Conservation (phyloP, 1,284 basidiomycete species). For the Anthracocystis panici-leucophaei region DNA sequence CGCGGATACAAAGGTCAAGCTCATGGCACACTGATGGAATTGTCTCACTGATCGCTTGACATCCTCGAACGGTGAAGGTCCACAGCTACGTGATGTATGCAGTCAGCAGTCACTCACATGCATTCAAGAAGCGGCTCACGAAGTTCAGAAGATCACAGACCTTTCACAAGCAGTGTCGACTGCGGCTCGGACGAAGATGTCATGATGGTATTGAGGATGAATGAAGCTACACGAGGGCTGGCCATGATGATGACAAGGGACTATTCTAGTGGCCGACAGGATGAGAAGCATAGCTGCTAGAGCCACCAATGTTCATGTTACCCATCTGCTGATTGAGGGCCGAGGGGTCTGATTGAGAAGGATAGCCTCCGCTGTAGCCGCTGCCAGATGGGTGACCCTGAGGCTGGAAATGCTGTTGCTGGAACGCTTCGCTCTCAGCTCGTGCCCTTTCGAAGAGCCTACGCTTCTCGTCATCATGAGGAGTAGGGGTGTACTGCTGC, state of each 20-base stretch:
- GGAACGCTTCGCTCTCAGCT: constrained; percentile 65
- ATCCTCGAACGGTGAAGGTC: no score
- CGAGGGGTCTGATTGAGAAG: constrained; percentile 24
- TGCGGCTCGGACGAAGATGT: not conserved
- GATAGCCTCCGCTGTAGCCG: constrained; percentile 25
- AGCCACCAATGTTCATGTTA: constrained; percentile 34
- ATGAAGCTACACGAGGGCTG: not conserved
- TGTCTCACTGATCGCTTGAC: no score
- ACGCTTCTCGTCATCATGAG: constrained; percentile 65
- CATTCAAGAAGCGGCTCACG: no score
- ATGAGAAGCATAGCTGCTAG: constrained; percentile 27
- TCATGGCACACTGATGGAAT: no score
- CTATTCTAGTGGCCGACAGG: constrained; percentile 25
- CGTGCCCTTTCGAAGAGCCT: constrained; percentile 62
- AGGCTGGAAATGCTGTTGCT: constrained; percentile 48
- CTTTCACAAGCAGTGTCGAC: no score
- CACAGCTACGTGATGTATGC: no score
- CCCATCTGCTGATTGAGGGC: constrained; percentile 35
- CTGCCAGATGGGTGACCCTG: constrained; percentile 12
- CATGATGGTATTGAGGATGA: not conserved
- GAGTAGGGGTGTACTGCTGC: constrained; percentile 34
- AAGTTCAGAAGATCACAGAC: not conserved
- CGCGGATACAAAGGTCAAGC: no score
- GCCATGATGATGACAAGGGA: no score
- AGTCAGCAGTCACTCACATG: no score